These are phyloP conservation scores for Penicillium herquei DNA, from an alignment of 495 filamentous ascomycete species.

Conservation along the genomic window DNA sequence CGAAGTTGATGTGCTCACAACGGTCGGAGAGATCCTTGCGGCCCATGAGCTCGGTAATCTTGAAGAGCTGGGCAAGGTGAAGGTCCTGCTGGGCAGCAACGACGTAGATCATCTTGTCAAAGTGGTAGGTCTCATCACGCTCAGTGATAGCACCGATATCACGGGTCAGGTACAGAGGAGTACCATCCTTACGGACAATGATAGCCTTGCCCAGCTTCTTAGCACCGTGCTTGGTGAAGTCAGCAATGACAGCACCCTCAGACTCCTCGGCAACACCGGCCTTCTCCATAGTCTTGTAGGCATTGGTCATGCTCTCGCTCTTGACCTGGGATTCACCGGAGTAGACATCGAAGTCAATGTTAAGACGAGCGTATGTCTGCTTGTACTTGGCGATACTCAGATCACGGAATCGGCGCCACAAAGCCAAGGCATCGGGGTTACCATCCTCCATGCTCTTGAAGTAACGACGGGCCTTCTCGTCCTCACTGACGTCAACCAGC, in stretches of 20 bases:
- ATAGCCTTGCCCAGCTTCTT: constrained; percentile 69
- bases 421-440: constrained; percentile 68
- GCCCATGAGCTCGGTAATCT: constrained; percentile 67
- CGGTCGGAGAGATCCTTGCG: constrained; percentile 56
- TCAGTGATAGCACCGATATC: constrained; percentile 68
- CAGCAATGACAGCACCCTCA: constrained; percentile 84
- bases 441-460: constrained; percentile 92
- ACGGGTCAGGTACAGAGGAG: constrained; percentile 66
- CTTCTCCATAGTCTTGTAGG: constrained; percentile 61
- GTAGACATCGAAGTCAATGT: constrained; percentile 93
- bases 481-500: constrained; percentile 56
- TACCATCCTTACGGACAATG: constrained; percentile 67
- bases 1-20: constrained; percentile 72
- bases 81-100: constrained; percentile 68
- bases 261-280: constrained; percentile 75
- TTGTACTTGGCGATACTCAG: constrained; percentile 86
- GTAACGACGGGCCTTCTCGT: constrained; percentile 68
- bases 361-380: constrained; percentile 76
- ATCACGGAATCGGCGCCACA: constrained; percentile 87
- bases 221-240: constrained; percentile 72
- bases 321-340: constrained; percentile 91
- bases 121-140: constrained; percentile 60
- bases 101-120: constrained; percentile 78
- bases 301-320: constrained; percentile 73
- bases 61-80: constrained; percentile 72